phyloP scores from a whole-genome alignment of 805 yeast genomes.

The Candida berthetii region DNA sequence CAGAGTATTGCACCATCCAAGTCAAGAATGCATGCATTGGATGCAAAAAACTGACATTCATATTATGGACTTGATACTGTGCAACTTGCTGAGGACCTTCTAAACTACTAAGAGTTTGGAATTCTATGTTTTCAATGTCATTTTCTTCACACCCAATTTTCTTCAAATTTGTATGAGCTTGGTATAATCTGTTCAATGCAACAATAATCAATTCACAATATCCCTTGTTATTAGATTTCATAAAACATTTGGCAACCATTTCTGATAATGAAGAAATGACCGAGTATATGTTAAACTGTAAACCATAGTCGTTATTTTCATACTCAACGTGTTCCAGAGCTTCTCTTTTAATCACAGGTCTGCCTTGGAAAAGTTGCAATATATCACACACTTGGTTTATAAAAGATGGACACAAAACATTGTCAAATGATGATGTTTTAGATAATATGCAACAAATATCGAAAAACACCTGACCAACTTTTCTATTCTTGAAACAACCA shows the following conservation, averaged over 20 bases:
- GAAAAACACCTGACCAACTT: conserved; percentile 73
- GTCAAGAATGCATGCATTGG: conserved; percentile 73
- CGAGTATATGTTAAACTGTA: conserved; percentile 36
- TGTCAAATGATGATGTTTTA: conserved; percentile 51
- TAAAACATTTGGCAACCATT: conserved; percentile 40
- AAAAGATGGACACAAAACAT: conserved; percentile 37
- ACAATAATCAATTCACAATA: conserved; percentile 3
- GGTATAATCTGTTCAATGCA: conserved; percentile 6
- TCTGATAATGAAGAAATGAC: conserved; percentile 61
- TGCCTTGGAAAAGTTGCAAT: conserved; percentile 66
- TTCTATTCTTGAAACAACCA: conserved; percentile 49
- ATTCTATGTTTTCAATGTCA: conserved; percentile 5
- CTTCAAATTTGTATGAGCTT: background rate
- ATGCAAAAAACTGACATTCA: conserved; percentile 64
- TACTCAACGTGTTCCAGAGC: conserved; percentile 81
- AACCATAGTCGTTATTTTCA: conserved; percentile 66
- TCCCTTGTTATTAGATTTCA: conserved; percentile 1
- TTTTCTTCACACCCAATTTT: background rate
- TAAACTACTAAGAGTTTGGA: conserved; percentile 13
- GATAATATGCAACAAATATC: conserved; percentile 76
- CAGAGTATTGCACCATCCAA: conserved; percentile 56
- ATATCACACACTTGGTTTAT: conserved; percentile 60
- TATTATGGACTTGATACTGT: conserved; percentile 36
- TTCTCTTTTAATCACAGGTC: conserved; percentile 70
- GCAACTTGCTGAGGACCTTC: conserved; percentile 22